Conservation (phyloP, 2,329 filamentous ascomycete species). For the Cercospora nicotianae region DNA sequence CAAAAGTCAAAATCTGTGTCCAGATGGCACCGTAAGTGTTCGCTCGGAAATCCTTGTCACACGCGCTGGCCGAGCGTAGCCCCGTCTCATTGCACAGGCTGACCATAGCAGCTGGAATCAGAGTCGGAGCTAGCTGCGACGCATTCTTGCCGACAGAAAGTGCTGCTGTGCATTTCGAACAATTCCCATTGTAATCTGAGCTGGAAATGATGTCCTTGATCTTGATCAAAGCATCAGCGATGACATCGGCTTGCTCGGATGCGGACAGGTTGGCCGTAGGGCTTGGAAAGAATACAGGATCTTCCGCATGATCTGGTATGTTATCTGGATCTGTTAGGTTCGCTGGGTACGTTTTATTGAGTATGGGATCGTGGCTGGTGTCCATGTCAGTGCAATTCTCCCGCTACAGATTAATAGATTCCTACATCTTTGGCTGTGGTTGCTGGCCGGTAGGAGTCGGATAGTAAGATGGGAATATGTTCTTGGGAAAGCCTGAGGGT, state of each 20-base stretch:
- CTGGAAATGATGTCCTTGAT: slow-evolving; percentile 48
- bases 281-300: slow-evolving; percentile 54
- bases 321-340: slow-evolving; percentile 57
- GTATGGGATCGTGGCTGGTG: slow-evolving; percentile 49
- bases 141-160: slow-evolving; percentile 53
- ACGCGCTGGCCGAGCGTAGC: slow-evolving; percentile 51
- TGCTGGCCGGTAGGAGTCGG: slow-evolving; percentile 48
- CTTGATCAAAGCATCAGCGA: slow-evolving; percentile 47
- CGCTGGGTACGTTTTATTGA: slow-evolving; percentile 55
- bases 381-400: background rate
- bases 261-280: slow-evolving; percentile 49
- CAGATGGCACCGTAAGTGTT: slow-evolving; percentile 56
- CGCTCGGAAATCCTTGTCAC: slow-evolving; percentile 50
- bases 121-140: slow-evolving; percentile 51
- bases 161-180: slow-evolving; percentile 56
- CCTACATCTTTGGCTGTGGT: slow-evolving; percentile 53
- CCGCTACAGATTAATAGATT: background rate
- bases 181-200: slow-evolving; percentile 42
- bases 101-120: slow-evolving; percentile 54
- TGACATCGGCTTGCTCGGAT: slow-evolving; percentile 43
- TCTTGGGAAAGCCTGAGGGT: slow-evolving; percentile 53
- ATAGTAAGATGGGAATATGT: slow-evolving; percentile 54
- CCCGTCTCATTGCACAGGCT: slow-evolving; percentile 52
- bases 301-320: slow-evolving; percentile 51
- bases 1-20: slow-evolving; percentile 58